Percentiles rank a stretch among this genome's conserved stretches.
These are phyloP conservation scores for Psilocybe sp. DNA, from an alignment of 768 basidiomycete genomes.

Conservation along the genomic window DNA sequence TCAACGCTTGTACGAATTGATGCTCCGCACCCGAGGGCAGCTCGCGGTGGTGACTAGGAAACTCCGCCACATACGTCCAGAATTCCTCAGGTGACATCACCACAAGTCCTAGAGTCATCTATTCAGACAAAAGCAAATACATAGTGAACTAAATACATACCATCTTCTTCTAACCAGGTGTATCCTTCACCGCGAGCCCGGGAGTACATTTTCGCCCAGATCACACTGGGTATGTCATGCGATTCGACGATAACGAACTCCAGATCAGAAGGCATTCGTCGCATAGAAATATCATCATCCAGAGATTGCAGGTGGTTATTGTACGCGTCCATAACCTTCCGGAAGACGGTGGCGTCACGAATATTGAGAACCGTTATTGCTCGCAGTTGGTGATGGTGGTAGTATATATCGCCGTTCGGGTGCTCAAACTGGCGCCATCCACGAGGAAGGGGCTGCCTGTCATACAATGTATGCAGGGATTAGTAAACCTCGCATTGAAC, in stretches of 20 bases:
- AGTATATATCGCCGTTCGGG: conserved; percentile 47
- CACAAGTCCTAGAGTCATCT: conserved; percentile 20
- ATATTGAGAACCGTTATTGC: conserved; percentile 40
- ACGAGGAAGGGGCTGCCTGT: conserved; percentile 12
- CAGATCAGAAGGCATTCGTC: conserved; percentile 33
- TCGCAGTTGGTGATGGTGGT: conserved; percentile 31
- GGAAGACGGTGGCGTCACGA: conserved; percentile 27
- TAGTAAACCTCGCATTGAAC: not conserved
- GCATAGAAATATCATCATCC: conserved; percentile 24
- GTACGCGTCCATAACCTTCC: conserved; percentile 30
- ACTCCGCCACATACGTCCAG: conserved; percentile 42
- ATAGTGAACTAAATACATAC: conserved; percentile 13
- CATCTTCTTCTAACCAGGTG: conserved; percentile 33
- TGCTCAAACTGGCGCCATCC: conserved; percentile 36
- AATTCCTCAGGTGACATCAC: conserved; percentile 29
- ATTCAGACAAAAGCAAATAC: not conserved
- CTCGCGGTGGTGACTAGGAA: conserved; percentile 36
- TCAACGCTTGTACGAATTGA: conserved; percentile 30
- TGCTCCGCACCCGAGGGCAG: conserved; percentile 33
- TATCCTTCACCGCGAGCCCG: conserved; percentile 28
- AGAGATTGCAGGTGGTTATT: conserved; percentile 34
- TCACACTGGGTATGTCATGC: conserved; percentile 28
- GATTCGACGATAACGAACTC: conserved; percentile 39
- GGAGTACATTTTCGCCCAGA: conserved; percentile 32
- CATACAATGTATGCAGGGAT: conserved; percentile 5